Evolutionary conservation across 768 basidiomycete species (phyloP).

Genomic region (Leucocoprinus birnbaumii): DNA sequence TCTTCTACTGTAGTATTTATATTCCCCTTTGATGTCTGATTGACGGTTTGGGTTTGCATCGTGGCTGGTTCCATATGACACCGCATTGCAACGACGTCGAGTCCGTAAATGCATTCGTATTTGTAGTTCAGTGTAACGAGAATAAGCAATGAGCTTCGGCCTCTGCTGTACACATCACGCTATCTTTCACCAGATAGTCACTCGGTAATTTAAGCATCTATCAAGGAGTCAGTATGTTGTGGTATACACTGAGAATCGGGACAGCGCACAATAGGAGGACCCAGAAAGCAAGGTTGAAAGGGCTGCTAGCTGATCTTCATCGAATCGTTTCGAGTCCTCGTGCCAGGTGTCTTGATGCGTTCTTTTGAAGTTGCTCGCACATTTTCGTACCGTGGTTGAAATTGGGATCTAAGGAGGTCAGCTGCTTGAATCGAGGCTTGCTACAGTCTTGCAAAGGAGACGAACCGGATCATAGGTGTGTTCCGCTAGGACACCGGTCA

Average conservation of each 20-base stretch:
- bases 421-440: conserved; percentile 4
- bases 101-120: neutral
- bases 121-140: neutral
- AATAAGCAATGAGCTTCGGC: no score
- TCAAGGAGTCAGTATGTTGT: neutral
- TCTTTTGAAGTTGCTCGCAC: conserved; percentile 76
- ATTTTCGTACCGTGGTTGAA: conserved; percentile 78
- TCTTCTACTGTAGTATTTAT: conserved; percentile 5
- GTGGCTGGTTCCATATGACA: neutral
- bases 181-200: no score
- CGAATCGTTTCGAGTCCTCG: conserved; percentile 82
- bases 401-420: conserved; percentile 63
- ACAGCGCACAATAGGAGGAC: conserved; percentile 71
- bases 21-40: neutral
- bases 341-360: conserved; percentile 91
- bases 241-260: no score
- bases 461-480: conserved; percentile 83
- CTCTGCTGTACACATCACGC: neutral
- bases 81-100: neutral
- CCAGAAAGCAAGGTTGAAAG: conserved; percentile 84
- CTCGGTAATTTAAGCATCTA: neutral
- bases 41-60: neutral
- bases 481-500: conserved; percentile 75
- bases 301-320: conserved; percentile 79
- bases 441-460: conserved; percentile 7